Percentiles rank a stretch among this genome's conserved stretches.
These are phyloP conservation scores for Dendrocalamus sinicus DNA, from an alignment of 176 grass and related monocot genomes.

Conservation along the genomic window DNA sequence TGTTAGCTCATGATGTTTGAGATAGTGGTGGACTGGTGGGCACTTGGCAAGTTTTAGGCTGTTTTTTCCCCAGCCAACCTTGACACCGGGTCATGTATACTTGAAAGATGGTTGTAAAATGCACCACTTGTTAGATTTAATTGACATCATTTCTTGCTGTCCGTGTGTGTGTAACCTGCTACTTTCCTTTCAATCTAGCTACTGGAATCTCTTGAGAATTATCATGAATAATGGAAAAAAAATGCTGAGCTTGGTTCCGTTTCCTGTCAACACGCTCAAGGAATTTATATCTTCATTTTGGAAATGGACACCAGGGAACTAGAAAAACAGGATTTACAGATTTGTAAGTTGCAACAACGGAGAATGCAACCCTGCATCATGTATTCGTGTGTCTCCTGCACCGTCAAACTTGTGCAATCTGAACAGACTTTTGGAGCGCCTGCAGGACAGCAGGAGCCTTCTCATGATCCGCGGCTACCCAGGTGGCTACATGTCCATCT, in stretches of 20 bases:
- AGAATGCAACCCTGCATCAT: background rate
- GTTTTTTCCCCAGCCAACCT: slow-evolving; percentile 42
- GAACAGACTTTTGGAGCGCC: slow-evolving; percentile 74
- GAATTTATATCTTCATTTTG: slow-evolving; percentile 4
- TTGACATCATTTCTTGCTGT: slow-evolving; percentile 31
- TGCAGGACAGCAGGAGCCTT: slow-evolving; percentile 82
- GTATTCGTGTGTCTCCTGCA: background rate
- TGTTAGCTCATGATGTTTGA: slow-evolving; percentile 27
- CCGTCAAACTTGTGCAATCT: slow-evolving; percentile 63
- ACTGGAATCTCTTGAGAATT: background rate
- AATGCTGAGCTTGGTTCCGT: background rate
- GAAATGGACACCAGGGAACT: background rate
- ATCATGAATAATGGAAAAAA: slow-evolving; percentile 30
- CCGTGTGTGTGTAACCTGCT: background rate
- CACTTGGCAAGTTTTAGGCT: slow-evolving; percentile 42
- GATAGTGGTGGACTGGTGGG: slow-evolving; percentile 15
- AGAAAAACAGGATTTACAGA: background rate
- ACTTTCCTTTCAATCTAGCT: background rate
- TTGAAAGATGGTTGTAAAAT: slow-evolving; percentile 33
- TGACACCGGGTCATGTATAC: slow-evolving; percentile 51
- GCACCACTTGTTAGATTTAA: slow-evolving; percentile 30
- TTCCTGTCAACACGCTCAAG: background rate
- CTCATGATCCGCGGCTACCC: slow-evolving; percentile 89
- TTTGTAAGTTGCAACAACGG: background rate
- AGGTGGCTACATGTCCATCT: slow-evolving; percentile 70